Percentiles rank a stretch among this genome's conserved stretches.
Evolutionary conservation across 108 stramenopile genomes (phyloP).

Genomic region (Tribonema minus): DNA sequence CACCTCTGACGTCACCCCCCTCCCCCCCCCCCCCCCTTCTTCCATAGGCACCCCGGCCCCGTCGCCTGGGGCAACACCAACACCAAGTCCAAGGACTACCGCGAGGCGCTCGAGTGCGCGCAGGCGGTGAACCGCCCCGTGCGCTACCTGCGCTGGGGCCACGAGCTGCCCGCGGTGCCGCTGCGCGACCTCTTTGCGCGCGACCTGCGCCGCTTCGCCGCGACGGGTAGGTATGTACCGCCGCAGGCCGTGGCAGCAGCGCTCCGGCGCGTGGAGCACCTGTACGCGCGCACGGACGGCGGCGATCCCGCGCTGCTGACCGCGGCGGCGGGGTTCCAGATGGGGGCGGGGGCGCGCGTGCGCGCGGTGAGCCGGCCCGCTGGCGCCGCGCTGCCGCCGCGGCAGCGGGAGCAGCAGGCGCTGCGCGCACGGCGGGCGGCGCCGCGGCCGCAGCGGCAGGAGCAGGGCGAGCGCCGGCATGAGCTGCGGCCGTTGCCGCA

Average conservation of each 20-base stretch:
- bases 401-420: background rate
- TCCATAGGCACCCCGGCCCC: background rate
- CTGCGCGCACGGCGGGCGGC: background rate
- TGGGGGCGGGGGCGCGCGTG: background rate
- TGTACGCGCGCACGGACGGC: conserved; percentile 24
- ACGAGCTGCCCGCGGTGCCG: conserved; percentile 17
- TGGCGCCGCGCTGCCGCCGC: background rate
- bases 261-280: background rate
- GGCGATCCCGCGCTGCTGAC: conserved; percentile 18
- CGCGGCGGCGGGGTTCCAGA: conserved; percentile 14
- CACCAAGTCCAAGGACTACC: conserved; percentile 31
- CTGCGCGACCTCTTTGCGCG: conserved; percentile 23
- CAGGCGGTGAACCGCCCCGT: conserved; percentile 21
- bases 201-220: conserved; percentile 20
- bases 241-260: conserved; percentile 9
- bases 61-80: conserved; percentile 45
- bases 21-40: too few relatives aligned
- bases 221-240: conserved; percentile 10
- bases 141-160: conserved; percentile 28
- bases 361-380: background rate
- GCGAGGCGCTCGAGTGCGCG: conserved; percentile 8
- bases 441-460: background rate
- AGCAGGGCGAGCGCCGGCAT: background rate
- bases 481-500: background rate
- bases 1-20: too few relatives aligned